phyloP scores from a whole-genome alignment of 331 rosid genomes.

The Phaseolus coccineus region DNA sequence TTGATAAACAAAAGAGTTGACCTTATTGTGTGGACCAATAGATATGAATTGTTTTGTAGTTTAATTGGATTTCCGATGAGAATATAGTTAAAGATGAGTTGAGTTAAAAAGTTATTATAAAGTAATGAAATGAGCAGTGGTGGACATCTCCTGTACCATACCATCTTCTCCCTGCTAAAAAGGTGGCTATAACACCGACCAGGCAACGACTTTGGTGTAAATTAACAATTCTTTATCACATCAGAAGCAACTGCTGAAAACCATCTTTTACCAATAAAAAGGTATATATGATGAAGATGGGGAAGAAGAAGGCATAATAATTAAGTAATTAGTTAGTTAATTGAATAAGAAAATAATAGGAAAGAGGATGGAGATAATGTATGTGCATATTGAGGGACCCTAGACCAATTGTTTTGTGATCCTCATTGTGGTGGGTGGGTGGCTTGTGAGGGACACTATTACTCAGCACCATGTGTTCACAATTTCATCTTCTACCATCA shows the following conservation, averaged over 20 bases:
- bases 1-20: constrained; percentile 23
- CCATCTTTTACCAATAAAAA: constrained; percentile 20
- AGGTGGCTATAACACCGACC: constrained; percentile 53
- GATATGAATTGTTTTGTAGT: not conserved
- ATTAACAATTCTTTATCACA: constrained; percentile 3
- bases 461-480: constrained; percentile 73
- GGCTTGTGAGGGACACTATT: constrained; percentile 65
- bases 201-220: constrained; percentile 38
- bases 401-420: constrained; percentile 47
- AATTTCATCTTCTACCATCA: constrained; percentile 25
- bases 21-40: not conserved
- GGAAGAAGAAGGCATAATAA: not conserved
- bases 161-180: constrained; percentile 26
- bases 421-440: constrained; percentile 40
- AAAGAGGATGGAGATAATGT: constrained; percentile 46
- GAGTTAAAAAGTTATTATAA: constrained; percentile 38
- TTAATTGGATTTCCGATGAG: constrained; percentile 27
- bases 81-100: constrained; percentile 8
- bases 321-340: not conserved
- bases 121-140: constrained; percentile 22
- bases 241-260: constrained; percentile 8
- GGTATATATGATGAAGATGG: constrained; percentile 25
- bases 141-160: not conserved
- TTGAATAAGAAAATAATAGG: constrained; percentile 24
- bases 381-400: constrained; percentile 56